Base-by-base conservation (phyloP, 306 rosid genomes). In the Corylus avellana region DNA sequence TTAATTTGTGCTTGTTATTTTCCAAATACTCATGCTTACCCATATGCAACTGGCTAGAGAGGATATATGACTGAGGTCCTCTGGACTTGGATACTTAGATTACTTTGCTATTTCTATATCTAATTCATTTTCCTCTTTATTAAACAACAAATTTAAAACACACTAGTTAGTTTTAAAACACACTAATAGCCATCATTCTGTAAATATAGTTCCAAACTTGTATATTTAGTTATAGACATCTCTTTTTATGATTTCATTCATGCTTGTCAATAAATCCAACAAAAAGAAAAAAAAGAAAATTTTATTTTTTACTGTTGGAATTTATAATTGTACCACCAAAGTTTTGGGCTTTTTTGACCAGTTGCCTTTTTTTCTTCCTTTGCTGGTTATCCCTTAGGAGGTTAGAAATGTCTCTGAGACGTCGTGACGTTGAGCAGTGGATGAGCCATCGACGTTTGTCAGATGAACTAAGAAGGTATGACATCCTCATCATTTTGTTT, bases 351-450 rank as follows among this genome's bases (percentile, higher is more conserved):
- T 71, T 7, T 22, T 7, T 44, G 13, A 42, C 25, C 62, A 35
- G 48, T 70, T 39, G n/a, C 80, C 58, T 73, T 81, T 3, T 39
- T 57, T 82, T 62, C 80, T 20, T 59, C 18, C 77, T 29, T 32
- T 67, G 72, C 14, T 67, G 72, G 25, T 67, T 18, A 22, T 47
- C 64, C 86, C 59, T 2, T 70, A 94, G 98, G 86, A 91, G 87
- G 87, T 78, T 89, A 73, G 97, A 94, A 85, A 91, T 85, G 97
- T 89, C 91, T 51, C 89, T 88, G 47, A 83, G 97, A 78, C 86
- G 89, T 11, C 94, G 97, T 17, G 98, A 94, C 62, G 92, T 91
- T 62, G 97, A 94, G 85, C 93, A 84, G 80, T 94, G 98, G 98
- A 94, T 92, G 98, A 87, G 88, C 16, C 97, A 91, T 68, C 94